Conservation (phyloP, 192 early-diverging fungal genomes). For the Podila minutissima region DNA sequence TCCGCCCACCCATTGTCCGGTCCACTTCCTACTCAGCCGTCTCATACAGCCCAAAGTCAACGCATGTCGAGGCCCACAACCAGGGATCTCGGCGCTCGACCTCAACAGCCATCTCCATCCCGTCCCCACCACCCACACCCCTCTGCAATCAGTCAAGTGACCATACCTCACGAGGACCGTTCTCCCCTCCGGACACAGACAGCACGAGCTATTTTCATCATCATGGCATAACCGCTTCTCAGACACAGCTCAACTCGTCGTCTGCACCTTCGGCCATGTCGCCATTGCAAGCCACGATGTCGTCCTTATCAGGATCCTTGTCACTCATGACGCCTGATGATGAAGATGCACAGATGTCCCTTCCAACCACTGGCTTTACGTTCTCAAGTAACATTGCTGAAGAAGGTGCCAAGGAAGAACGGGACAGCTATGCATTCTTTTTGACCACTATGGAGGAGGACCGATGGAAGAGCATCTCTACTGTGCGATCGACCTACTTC, state of each 20-base stretch:
- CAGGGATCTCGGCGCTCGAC: neutral
- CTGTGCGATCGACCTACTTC: constrained; percentile 46
- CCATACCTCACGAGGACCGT: neutral
- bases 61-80: neutral
- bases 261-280: constrained; percentile 40
- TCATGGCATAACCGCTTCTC: neutral
- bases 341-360: neutral
- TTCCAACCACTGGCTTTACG: constrained; percentile 21
- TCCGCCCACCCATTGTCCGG: constrained; percentile 11
- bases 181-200: neutral
- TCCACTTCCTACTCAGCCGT: constrained; percentile 32
- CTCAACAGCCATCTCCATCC: constrained; percentile 20
- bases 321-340: no score
- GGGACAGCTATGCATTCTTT: constrained; percentile 42
- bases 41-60: constrained; percentile 2
- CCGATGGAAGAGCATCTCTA: constrained; percentile 49
- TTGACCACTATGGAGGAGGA: constrained; percentile 36
- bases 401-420: constrained; percentile 9
- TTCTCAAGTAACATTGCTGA: constrained; percentile 30
- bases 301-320: neutral
- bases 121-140: constrained; percentile 34
- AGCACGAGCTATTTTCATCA: neutral
- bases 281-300: neutral
- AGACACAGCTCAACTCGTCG: constrained; percentile 3
- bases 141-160: neutral